Evolutionary conservation across 208 protist species (phyloP), one percentile per base, ranked within the genome.

Genomic region (Trypanosoma grayi): DNA sequence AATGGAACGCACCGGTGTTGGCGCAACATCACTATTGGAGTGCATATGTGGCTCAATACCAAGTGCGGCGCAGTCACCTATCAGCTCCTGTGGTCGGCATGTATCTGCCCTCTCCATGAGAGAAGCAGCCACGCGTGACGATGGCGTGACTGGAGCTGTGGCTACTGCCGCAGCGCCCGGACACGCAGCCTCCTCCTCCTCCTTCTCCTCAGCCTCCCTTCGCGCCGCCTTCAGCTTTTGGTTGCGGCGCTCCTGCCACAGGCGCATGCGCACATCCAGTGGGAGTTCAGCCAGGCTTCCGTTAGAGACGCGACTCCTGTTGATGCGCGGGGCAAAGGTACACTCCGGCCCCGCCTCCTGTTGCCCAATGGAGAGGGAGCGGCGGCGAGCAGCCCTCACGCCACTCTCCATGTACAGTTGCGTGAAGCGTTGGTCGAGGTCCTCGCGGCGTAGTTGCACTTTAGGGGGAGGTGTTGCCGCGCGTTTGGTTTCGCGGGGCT

Each of bases 231-330:
- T 50, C 36, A 66, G 37, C 20, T 22, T 39, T 41, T 55, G 46
- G 20, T 66, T 47, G 16, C 46, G 33, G 8, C 60, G 33, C 39
- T 66, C 60, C 60, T 57, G 60, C 60, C 60, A 66, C 22, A 66
- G 27, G n/a, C 36, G 48, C 60, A 57, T 66, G 28, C 60, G 60
- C 2, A 48, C 60, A 30, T 55, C 60, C 34, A 66, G 27, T 18
- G 60, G 48, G 45, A 66, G 33, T 20, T 4, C 33, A 4, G 22
- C 14, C 24, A 25, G 18, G 11, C 41, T 27, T 9, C 33, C 37
- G 28, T 16, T 28, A 37, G 13, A 8, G 2, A 30, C 14, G 18
- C 48, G 18, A 3, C 30, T 37, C 14, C 37, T n/a, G 40, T 66
- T 66, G 10, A 66, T 66, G 16, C 44, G 44, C 25, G 60, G 60